Evolutionary conservation across 2,329 filamentous ascomycete species (phyloP).

Genomic region (Pezicula neosporulosa): DNA sequence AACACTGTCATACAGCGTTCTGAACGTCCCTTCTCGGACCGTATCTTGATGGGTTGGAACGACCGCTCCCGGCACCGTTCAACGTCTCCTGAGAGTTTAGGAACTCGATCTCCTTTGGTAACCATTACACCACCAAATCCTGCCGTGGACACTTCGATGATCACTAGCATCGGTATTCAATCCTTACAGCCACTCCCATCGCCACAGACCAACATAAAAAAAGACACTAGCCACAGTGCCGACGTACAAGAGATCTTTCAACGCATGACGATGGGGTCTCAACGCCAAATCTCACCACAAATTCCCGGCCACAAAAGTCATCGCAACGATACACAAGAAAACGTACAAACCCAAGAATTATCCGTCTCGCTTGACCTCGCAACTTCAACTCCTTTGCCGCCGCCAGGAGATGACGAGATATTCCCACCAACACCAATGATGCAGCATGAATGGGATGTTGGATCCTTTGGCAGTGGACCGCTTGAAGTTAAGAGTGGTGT

Average conservation of each 20-base stretch:
- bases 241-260: not conserved
- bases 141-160: not conserved
- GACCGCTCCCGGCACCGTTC: too few relatives aligned
- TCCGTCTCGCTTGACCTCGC: not conserved
- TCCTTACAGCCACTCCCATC: not conserved
- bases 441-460: constrained; percentile 27
- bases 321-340: too few relatives aligned
- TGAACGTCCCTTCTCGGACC: not conserved
- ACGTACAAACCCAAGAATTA: too few relatives aligned
- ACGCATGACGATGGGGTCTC: not conserved
- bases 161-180: not conserved
- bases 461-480: constrained; percentile 34
- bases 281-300: not conserved
- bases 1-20: not conserved
- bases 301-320: not conserved
- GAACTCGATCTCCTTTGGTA: too few relatives aligned
- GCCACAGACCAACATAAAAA: not conserved
- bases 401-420: constrained; percentile 7
- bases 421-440: constrained; percentile 23
- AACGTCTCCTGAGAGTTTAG: too few relatives aligned
- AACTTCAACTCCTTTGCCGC: constrained; percentile 5
- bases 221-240: not conserved
- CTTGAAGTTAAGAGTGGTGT: constrained; percentile 49
- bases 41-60: too few relatives aligned
- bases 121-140: too few relatives aligned